These are phyloP conservation scores for Trichocomaceae sp. DNA, from an alignment of 2,329 filamentous ascomycete genomes.

Conservation along the genomic window DNA sequence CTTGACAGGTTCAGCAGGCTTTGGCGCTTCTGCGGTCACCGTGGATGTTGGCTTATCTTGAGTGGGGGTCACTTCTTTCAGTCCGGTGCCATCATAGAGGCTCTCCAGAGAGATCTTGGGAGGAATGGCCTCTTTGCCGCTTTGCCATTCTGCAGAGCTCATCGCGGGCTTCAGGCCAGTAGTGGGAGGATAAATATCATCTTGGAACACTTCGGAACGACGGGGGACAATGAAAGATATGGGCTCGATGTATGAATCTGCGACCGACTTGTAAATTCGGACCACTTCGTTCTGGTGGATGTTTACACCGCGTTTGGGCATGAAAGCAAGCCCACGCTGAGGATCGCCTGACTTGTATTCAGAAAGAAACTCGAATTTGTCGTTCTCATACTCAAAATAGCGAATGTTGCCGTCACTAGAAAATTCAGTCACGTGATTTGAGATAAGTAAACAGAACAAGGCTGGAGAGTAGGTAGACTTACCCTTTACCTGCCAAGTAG, in stretches of 20 bases:
- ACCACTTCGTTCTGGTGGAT: constrained; percentile 96
- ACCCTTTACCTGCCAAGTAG: constrained; percentile 96
- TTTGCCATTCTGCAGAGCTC: constrained; percentile 74
- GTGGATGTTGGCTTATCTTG: constrained; percentile 31
- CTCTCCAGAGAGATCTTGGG: constrained; percentile 92
- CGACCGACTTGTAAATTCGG: constrained; percentile 94
- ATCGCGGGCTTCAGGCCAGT: constrained; percentile 73
- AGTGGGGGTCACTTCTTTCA: constrained; percentile 61
- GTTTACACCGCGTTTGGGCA: constrained; percentile 92
- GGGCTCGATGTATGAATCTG: constrained; percentile 88
- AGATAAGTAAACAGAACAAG: background rate
- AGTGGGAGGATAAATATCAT: constrained; percentile 90
- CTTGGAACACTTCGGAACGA: constrained; percentile 89
- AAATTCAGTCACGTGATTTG: constrained; percentile 12
- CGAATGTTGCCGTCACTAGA: constrained; percentile 92
- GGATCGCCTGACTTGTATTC: constrained; percentile 97
- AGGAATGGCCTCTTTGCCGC: constrained; percentile 74
- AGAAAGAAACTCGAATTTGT: constrained; percentile 95
- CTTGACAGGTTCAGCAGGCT: constrained; percentile 34
- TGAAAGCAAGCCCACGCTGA: constrained; percentile 86
- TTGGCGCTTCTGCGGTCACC: constrained; percentile 42
- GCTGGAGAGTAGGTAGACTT: constrained; percentile 32
- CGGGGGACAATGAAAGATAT: constrained; percentile 96
- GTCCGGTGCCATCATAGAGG: constrained; percentile 75
- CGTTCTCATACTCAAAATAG: constrained; percentile 97